Evolutionary conservation across 2,329 filamentous ascomycete species (phyloP), one percentile per base, ranked within the genome.

Genomic region (Xylariaceae sp.): DNA sequence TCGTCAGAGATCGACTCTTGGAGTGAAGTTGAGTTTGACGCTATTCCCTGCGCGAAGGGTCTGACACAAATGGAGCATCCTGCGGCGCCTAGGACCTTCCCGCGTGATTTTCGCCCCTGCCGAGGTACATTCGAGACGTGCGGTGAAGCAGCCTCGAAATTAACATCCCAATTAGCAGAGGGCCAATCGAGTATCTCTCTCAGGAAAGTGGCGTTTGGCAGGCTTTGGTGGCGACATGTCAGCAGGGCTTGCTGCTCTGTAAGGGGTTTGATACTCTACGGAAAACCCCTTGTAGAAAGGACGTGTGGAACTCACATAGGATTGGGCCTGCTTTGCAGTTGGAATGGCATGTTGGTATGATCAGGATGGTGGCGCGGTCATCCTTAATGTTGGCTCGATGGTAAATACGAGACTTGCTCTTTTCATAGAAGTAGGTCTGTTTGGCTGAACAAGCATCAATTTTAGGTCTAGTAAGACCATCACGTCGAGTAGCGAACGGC

Each of bases 121-220:
- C 55, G 54, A 53, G 48, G 51, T 52, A 18, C 44, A 48, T 56
- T 51, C 49, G 58, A 34, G 51, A 23, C 39, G 58, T 58, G 54
- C 58, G 55, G 58, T 55, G 49, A 58, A 55, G 56, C 55, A 53
- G 47, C n/a, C 23, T 60, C 52, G 52, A 60, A 60, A 62, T 13
- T 9, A 60, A 57, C 60, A 62, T 53, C n/a, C n/a, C n/a, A n/a
- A n/a, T n/a, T n/a, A 44, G 35, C 35, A 51, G 45, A 55, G 53
- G 51, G 53, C 51, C 35, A 50, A 30, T 52, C 5, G 56, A 52
- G 42, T 57, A 54, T 55, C 53, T 55, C 49, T 42, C 45, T 48
- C 30, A 13, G 51, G 37, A 11, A 54, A 9, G 15, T 17, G 15
- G 45, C n/a, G 45, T 15, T 15, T 17, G 4, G 3, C n/a, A 18